These are phyloP conservation scores for Colletotrichum sp. DNA, from an alignment of 2,329 filamentous ascomycete genomes.

Conservation along the genomic window DNA sequence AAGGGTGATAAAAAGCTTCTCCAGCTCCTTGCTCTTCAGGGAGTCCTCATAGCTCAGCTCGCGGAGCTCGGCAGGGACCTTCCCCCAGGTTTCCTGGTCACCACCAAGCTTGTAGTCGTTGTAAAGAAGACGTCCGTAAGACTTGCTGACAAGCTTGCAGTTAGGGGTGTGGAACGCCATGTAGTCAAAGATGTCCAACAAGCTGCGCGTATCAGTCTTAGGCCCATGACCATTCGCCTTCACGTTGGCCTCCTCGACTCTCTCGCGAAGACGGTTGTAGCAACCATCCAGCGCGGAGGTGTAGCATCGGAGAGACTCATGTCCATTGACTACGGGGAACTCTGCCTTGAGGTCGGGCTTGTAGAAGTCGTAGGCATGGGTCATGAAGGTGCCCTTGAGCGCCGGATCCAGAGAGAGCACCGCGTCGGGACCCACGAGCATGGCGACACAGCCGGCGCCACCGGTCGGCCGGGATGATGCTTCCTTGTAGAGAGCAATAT, in stretches of 20 bases:
- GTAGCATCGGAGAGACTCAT: constrained; percentile 84
- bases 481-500: constrained; percentile 86
- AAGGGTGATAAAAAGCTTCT: not conserved
- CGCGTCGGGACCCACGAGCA: constrained; percentile 79
- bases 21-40: not conserved
- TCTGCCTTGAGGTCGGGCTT: constrained; percentile 88
- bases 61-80: not conserved
- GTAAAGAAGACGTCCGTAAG: not conserved
- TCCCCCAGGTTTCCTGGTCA: not conserved
- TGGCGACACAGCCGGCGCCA: constrained; percentile 78
- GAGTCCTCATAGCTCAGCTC: not conserved
- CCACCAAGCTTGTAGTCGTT: not conserved
- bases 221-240: constrained; percentile 48
- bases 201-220: constrained; percentile 29
- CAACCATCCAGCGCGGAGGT: constrained; percentile 81
- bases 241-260: constrained; percentile 59
- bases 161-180: constrained; percentile 45
- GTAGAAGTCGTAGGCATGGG: constrained; percentile 88
- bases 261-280: constrained; percentile 70
- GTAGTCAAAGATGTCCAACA: constrained; percentile 82
- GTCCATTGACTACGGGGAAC: constrained; percentile 84
- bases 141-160: constrained; percentile 4
- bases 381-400: constrained; percentile 79
- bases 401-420: constrained; percentile 78
- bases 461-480: constrained; percentile 81